Percentiles rank a stretch among this genome's conserved stretches.
Conservation (phyloP, 164 flowering plant species). For the Annona squamosa region DNA sequence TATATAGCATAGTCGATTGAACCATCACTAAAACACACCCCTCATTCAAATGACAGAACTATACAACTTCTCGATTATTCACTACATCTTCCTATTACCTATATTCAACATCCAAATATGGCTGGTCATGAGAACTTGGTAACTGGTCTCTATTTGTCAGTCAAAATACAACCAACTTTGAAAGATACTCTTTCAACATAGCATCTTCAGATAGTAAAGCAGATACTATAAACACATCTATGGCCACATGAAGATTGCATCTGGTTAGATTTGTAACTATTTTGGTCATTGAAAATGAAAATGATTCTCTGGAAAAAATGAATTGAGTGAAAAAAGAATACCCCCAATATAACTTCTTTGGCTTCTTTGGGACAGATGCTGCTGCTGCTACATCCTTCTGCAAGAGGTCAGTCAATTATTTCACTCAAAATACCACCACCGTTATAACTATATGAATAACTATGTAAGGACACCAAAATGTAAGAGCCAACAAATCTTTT, state of each 20-base stretch:
- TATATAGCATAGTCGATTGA: no score
- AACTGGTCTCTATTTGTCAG: background rate
- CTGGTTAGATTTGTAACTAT: background rate
- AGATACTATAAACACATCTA: background rate
- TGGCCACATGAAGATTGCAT: background rate
- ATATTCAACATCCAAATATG: background rate
- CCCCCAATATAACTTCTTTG: slow-evolving; percentile 64
- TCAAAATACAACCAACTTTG: background rate
- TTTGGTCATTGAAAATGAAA: background rate
- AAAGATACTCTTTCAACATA: background rate
- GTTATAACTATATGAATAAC: background rate
- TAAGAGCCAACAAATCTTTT: background rate
- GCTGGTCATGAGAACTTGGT: background rate
- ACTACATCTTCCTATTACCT: background rate
- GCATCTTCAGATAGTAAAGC: no score
- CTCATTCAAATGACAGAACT: background rate
- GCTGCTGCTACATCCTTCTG: slow-evolving; percentile 19
- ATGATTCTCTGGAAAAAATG: background rate
- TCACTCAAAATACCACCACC: background rate
- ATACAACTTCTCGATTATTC: background rate
- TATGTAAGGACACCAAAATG: background rate
- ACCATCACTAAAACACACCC: no score
- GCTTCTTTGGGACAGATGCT: slow-evolving; percentile 25
- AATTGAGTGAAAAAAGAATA: slow-evolving; percentile 16
- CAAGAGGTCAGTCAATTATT: slow-evolving; percentile 3